Percentiles rank a stretch among this genome's conserved stretches.
phyloP scores from a whole-genome alignment of 345 rosid species.

The Balakata baccata region DNA sequence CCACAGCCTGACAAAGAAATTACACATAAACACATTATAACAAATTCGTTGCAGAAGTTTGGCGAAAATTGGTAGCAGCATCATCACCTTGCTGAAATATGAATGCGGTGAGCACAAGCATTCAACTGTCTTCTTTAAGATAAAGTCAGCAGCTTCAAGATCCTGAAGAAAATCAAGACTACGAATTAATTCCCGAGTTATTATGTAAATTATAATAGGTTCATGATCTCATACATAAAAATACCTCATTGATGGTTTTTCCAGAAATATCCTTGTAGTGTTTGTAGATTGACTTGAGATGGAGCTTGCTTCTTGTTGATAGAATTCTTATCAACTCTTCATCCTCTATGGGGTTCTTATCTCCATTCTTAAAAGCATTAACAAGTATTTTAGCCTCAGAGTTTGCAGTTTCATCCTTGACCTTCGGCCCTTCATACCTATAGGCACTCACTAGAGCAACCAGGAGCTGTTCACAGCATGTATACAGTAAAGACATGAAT shows the following conservation, averaged over 20 bases:
- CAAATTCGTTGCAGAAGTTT: neutral
- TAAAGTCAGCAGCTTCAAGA: slow-evolving; percentile 32
- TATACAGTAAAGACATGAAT: neutral
- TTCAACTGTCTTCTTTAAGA: slow-evolving; percentile 49
- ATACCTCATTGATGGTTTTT: slow-evolving; percentile 51
- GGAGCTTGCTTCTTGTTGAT: slow-evolving; percentile 76
- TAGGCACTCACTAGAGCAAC: slow-evolving; percentile 90
- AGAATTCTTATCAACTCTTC: slow-evolving; percentile 70
- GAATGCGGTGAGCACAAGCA: slow-evolving; percentile 61
- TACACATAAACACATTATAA: neutral
- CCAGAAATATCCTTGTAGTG: slow-evolving; percentile 50
- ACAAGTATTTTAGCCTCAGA: slow-evolving; percentile 57
- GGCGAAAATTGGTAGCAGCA: neutral
- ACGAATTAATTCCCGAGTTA: neutral
- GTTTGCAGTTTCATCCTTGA: slow-evolving; percentile 57
- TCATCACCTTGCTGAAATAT: slow-evolving; percentile 66
- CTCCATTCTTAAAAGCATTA: slow-evolving; percentile 38
- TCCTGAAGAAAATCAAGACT: slow-evolving; percentile 37
- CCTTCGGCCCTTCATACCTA: slow-evolving; percentile 70
- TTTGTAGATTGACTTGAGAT: slow-evolving; percentile 49
- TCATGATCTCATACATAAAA: neutral
- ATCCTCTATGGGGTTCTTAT: slow-evolving; percentile 37
- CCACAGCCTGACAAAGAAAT: slow-evolving; percentile 47
- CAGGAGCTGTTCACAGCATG: slow-evolving; percentile 56
- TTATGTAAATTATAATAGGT: neutral